A percentile compares a stretch with the other conserved stretches of the same genome.
Evolutionary conservation across 805 yeast species (phyloP).

Genomic region (Candida morakotiae): DNA sequence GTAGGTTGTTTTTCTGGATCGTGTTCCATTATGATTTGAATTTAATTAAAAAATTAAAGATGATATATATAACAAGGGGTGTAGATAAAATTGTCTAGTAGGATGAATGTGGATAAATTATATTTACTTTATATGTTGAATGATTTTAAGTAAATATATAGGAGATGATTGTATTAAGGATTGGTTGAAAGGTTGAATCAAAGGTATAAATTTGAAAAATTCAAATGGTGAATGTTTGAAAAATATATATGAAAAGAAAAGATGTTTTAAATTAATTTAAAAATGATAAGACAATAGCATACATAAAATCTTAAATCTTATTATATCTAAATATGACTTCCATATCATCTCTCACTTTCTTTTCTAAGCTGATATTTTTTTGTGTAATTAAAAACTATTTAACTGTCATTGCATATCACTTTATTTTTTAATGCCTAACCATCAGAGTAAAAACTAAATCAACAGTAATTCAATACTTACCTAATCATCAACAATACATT

Average conservation of each 20-base stretch:
- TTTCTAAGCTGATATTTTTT: no score
- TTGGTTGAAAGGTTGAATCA: not conserved
- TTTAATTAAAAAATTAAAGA: no score
- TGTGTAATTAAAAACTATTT: no score
- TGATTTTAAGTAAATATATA: slow-evolving; percentile 9
- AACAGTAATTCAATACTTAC: no score
- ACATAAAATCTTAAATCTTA: no score
- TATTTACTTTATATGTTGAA: slow-evolving; percentile 5
- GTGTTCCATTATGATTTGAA: slow-evolving; percentile 1
- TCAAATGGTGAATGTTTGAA: not conserved
- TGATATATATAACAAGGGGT: not conserved
- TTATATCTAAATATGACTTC: no score
- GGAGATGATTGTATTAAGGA: slow-evolving; percentile 6
- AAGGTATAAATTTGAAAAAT: not conserved
- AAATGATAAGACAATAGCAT: no score
- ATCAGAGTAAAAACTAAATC: not conserved
- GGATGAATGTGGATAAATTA: slow-evolving; percentile 9
- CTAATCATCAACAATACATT: no score
- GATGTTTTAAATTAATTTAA: no score
- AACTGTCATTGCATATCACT: no score
- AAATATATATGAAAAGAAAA: no score
- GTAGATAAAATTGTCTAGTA: not conserved
- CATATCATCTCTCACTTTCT: no score
- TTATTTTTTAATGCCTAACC: not conserved
- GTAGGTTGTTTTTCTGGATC: slow-evolving; percentile 8